Conservation (phyloP, 257 asterid species). For the Solanum sparsipilum region DNA sequence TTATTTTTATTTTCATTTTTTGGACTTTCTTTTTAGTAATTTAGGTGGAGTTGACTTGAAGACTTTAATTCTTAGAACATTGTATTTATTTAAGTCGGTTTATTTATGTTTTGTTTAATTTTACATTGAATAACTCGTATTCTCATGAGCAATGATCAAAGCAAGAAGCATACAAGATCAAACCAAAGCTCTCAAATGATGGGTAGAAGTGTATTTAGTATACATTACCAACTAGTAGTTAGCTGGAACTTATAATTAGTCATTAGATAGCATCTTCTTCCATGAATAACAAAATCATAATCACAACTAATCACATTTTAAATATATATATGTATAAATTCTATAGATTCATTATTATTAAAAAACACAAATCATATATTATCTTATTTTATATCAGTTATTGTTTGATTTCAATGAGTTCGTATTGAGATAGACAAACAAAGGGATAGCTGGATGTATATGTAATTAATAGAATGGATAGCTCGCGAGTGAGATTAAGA, state of each 20-base stretch:
- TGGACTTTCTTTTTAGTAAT: background rate
- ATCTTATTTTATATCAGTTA: too few species aligned
- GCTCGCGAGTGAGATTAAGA: too few species aligned
- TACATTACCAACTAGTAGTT: background rate
- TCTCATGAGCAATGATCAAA: background rate
- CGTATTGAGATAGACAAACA: background rate
- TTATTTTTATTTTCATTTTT: background rate
- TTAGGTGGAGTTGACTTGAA: background rate
- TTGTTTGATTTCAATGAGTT: background rate
- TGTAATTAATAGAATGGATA: too few species aligned
- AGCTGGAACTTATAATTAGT: background rate
- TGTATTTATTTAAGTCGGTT: accelerated
- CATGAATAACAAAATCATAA: background rate
- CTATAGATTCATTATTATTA: background rate
- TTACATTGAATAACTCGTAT: background rate
- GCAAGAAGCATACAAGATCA: background rate
- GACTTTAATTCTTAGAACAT: background rate
- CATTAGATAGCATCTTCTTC: background rate
- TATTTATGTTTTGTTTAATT: background rate
- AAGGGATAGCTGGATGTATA: background rate
- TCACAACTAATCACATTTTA: background rate
- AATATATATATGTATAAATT: too few species aligned
- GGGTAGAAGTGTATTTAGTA: background rate
- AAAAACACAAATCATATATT: too few species aligned
- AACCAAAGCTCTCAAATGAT: background rate